Evolutionary conservation across 1,284 basidiomycete species (phyloP), one percentile per base, ranked within the genome.

Genomic region (Cryptococcus deneoformans): DNA sequence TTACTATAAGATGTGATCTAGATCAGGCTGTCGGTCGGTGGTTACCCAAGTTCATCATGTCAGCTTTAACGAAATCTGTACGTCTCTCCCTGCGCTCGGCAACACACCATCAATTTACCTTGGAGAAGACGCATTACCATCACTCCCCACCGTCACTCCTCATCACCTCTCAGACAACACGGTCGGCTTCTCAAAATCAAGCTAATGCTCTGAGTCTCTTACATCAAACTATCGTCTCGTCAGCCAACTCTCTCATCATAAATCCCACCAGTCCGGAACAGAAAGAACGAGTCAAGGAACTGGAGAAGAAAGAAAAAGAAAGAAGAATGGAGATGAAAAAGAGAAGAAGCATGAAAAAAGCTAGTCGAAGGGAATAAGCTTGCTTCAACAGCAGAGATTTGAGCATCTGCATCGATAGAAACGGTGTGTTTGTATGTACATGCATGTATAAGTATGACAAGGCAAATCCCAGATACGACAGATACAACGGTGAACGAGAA

Each of bases 11-110:
- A 24, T 67, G 66, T 45, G 56, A 66, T 52, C 42, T 75, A 6
- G 50, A 61, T 16, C 54, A 54, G 20, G 69, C 69, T 1, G 47
- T 64, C 20, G 67, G 63, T 1, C 52, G 46, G 0, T 78, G 77
- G 77, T 54, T 77, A 39, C 77, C 77, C 1, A 58, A 58, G 1
- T 78, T 76, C 55, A 59, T 76, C 7, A 51, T 75, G 6, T 46
- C 59, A 3, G 63, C 66, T 20, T 54, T 78, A 20, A 47, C 54
- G n/a, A 58, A 64, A 53, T 69, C 70, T 6, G 77, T 77, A 52
- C 63, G 75, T 70, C 9, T 38, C 11, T 44, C 40, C 40, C 20
- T 20, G 20, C 20, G 20, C 20, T 20, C 20, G 20, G 20, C 20
- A 29, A 12, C 3, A 2, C 37, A 6, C 35, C 43, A 4, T 47